Evolutionary conservation across 129 eudicot species (phyloP), one percentile per base, ranked within the genome.

Genomic region (Pseudognaphalium luteoalbum): DNA sequence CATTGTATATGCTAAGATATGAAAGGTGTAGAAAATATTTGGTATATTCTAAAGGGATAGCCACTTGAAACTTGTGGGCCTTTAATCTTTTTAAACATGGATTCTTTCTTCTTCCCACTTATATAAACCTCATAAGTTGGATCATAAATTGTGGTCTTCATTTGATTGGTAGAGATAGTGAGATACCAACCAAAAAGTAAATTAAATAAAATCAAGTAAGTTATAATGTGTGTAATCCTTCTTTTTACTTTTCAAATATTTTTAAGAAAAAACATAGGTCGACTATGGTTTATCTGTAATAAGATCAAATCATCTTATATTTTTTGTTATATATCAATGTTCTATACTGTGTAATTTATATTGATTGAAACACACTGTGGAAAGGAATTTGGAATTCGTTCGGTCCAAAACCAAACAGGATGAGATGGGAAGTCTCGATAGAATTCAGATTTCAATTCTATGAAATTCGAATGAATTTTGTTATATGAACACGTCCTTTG

Each of bases 41-140:
- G 66, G 80, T 76, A 76, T 66, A 76, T 66, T 76, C 80, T 19
- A 66, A 76, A 76, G 66, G 52, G 79, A 47, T 64, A 32, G 80
- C 80, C 72, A 76, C 54, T 76, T 66, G 37, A 28, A 76, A 33
- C 37, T 66, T 76, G 39, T 66, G 80, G 73, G 66, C 39, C 66
- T 20, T 30, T 19, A 16, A 42, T 28, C 61, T 62, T 63, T 75
- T n/a, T 54, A 72, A 47, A 21, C 37, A 66, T 66, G 54, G 73
- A 76, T 76, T 51, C 65, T 51, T 66, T 75, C 56, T 67, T 66
- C 65, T 50, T 76, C 63, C 73, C 44, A 76, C 73, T 66, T 32
- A n/a, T n/a, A n/a, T n/a, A 74, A 61, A 62, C 78, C 78, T 74
- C 71, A 74, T 74, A 73, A 35, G 29, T 73, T 73, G 77, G 69